Conservation (phyloP, 805 yeast species). For the Yarrowia yakushimensis region DNA sequence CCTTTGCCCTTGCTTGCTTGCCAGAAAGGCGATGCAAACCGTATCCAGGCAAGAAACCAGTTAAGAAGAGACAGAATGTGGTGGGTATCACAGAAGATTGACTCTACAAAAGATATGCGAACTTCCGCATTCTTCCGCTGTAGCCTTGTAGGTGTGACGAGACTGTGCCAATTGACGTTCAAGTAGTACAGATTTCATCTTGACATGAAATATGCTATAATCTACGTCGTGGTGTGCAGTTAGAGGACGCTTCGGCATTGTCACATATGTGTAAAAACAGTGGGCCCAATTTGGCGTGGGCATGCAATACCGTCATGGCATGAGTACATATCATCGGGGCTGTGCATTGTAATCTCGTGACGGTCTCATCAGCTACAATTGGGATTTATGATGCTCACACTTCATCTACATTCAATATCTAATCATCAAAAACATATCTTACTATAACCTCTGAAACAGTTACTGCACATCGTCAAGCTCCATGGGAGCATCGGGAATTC, state of each 20-base stretch:
- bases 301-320: neutral
- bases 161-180: no score
- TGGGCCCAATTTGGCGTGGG: no score
- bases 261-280: no score
- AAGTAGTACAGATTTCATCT: no score
- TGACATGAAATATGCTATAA: no score
- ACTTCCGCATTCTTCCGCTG: no score
- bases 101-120: neutral
- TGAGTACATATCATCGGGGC: neutral
- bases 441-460: neutral
- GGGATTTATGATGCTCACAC: no score
- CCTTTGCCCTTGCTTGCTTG: neutral
- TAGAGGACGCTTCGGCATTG: no score
- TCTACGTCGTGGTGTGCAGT: no score
- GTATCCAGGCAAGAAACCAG: neutral
- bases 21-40: slow-evolving; percentile 14
- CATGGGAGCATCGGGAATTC: neutral
- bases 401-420: neutral
- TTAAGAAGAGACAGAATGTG: neutral
- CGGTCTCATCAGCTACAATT: neutral
- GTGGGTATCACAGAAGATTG: neutral
- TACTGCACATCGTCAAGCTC: neutral
- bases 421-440: neutral
- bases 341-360: neutral
- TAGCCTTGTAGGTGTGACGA: no score